Base-by-base conservation (phyloP, 352 stramenopile species). In the Saprolegnia parasitica region DNA sequence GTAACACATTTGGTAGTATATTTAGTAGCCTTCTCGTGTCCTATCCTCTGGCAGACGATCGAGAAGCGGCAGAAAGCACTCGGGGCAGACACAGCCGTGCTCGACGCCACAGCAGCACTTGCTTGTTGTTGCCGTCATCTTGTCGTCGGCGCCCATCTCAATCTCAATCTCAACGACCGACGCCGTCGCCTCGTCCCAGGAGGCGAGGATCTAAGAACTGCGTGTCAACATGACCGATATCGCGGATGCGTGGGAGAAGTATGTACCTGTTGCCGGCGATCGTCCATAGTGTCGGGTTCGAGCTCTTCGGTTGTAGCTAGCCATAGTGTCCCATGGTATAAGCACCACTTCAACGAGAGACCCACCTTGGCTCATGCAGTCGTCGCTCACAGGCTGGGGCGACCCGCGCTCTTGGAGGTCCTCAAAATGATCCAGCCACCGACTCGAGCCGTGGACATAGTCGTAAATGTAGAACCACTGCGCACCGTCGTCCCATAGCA, bases 391-490 rank as follows among this genome's bases (percentile, higher is more conserved):
- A 0, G 46, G 20, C 20, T n/a, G 35, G 11, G 35, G 21, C 13
- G n/a, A 26, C 18, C 20, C n/a, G 37, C 16, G 2, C 21, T 39
- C 40, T 8, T 18, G 58, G 29, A 67, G 23, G 55, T 62, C 55
- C 20, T 26, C 49, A 56, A 62, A 56, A 5, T 67, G 58, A 32
- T 67, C 58, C 10, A 67, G 21, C 58, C 58, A 67, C 39, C 58
- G 40, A 55, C 58, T 67, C 5, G 58, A 45, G 29, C 58, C 40
- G 26, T 67, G 58, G 40, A 24, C 18, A 8, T 49, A 49, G 23
- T 67, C 58, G 45, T 67, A 67, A n/a, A 67, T 21, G 42, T 67
- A 67, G 20, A 67, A 67, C 58, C 58, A 67, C 40, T 67, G 58
- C 35, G 52, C 58, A 4, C n/a, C 35, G 1, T 37, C 5, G 21